Conservation (phyloP, 208 protist species). For the Leishmania aethiopica region DNA sequence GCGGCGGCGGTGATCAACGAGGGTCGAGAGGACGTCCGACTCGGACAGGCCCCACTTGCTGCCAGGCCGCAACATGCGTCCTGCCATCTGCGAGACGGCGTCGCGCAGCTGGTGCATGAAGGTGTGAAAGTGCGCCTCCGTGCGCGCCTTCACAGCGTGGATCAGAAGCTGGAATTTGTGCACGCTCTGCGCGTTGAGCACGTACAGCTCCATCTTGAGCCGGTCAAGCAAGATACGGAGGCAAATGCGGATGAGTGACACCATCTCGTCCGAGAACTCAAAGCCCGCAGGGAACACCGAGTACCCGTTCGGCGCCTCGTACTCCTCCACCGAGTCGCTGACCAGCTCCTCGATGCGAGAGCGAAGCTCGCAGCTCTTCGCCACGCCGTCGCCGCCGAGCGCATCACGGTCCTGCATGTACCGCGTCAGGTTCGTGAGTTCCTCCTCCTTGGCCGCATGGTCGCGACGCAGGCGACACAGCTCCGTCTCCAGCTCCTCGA, state of each 20-base stretch:
- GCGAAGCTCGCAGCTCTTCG: slow-evolving; percentile 44
- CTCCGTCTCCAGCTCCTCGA: slow-evolving; percentile 46
- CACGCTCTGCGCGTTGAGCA: slow-evolving; percentile 71
- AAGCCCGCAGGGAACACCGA: slow-evolving; percentile 68
- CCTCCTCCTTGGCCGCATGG: slow-evolving; percentile 51
- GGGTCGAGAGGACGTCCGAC: slow-evolving; percentile 55
- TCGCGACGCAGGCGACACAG: slow-evolving; percentile 35
- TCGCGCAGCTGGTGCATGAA: slow-evolving; percentile 76
- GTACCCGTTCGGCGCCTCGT: slow-evolving; percentile 41
- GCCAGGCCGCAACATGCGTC: slow-evolving; percentile 54
- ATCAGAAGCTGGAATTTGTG: slow-evolving; percentile 59
- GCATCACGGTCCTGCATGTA: slow-evolving; percentile 50
- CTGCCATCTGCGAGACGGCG: slow-evolving; percentile 62
- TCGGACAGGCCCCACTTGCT: slow-evolving; percentile 66
- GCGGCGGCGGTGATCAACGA: slow-evolving; percentile 69
- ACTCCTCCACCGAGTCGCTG: slow-evolving; percentile 36
- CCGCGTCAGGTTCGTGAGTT: slow-evolving; percentile 43
- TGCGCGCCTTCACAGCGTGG: slow-evolving; percentile 63
- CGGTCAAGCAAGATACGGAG: slow-evolving; percentile 72
- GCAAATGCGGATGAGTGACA: slow-evolving; percentile 65
- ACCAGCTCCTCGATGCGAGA: slow-evolving; percentile 66
- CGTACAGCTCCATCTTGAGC: slow-evolving; percentile 80
- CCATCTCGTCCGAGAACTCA: slow-evolving; percentile 62
- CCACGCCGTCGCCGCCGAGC: slow-evolving; percentile 20
- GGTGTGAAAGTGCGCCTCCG: slow-evolving; percentile 65